phyloP scores from a whole-genome alignment of 805 yeast genomes.

The Diddensiella transvaalensis region DNA sequence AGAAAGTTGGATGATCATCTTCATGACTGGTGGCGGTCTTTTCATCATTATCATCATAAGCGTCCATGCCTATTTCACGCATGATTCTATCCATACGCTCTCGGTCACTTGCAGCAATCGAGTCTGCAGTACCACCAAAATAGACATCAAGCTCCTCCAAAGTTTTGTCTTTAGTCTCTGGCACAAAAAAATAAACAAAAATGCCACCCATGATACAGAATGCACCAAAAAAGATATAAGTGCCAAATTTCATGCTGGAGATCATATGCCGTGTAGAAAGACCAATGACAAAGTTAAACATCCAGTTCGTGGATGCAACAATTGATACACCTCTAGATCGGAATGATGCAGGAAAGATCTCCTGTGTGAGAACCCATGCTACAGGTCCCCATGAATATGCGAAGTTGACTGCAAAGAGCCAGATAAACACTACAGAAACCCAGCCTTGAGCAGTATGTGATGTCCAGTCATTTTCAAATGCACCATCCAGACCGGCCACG shows the following conservation, averaged over 20 bases:
- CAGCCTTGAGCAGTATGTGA: conserved; percentile 43
- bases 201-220: conserved; percentile 25
- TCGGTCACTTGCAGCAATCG: conserved; percentile 24
- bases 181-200: conserved; percentile 47
- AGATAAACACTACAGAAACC: conserved; percentile 48
- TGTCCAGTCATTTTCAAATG: conserved; percentile 37
- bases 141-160: conserved; percentile 63
- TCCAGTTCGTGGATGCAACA: conserved; percentile 66
- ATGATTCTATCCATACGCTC: conserved; percentile 25
- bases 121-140: conserved; percentile 21
- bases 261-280: conserved; percentile 27
- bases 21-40: conserved; percentile 9
- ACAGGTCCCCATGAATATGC: conserved; percentile 55
- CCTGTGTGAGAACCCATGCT: conserved; percentile 66
- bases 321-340: conserved; percentile 66
- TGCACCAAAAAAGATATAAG: conserved; percentile 32
- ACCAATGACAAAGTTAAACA: conserved; percentile 44
- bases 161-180: conserved; percentile 68
- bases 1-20: neutral
- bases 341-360: conserved; percentile 59
- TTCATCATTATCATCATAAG: conserved; percentile 18
- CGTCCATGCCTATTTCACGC: conserved; percentile 23
- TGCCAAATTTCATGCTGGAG: conserved; percentile 24
- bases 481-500: conserved; percentile 45
- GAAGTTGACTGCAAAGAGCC: conserved; percentile 54